Percentiles rank a stretch among this genome's conserved stretches.
phyloP scores from a whole-genome alignment of 2,329 filamentous ascomycete species.

The Trichoderma sp. region DNA sequence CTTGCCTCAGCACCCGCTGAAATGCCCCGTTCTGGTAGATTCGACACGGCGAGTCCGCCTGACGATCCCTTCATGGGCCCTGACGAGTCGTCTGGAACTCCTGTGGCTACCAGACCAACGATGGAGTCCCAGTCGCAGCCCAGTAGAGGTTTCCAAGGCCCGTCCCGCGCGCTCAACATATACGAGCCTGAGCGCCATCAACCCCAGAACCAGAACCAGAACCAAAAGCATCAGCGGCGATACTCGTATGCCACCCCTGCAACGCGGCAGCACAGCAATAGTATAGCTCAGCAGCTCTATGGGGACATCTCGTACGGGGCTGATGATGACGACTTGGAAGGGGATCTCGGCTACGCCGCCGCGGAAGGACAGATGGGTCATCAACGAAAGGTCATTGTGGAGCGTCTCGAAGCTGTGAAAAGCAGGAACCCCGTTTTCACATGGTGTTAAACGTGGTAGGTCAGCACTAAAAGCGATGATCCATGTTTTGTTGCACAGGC shows the following conservation, averaged over 20 bases:
- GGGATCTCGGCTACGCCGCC: constrained; percentile 90
- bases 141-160: constrained; percentile 42
- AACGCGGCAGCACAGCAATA: constrained; percentile 47
- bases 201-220: constrained; percentile 1
- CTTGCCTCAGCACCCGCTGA: constrained; percentile 61
- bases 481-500: neutral
- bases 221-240: constrained; percentile 46
- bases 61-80: constrained; percentile 43
- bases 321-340: constrained; percentile 77
- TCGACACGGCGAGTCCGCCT: constrained; percentile 59
- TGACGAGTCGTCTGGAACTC: constrained; percentile 31
- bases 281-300: constrained; percentile 54
- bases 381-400: constrained; percentile 91
- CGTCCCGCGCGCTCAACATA: constrained; percentile 42
- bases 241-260: constrained; percentile 54
- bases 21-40: constrained; percentile 72
- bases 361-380: constrained; percentile 92
- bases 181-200: constrained; percentile 46
- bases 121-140: constrained; percentile 20
- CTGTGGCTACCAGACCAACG: neutral
- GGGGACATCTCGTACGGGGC: constrained; percentile 37
- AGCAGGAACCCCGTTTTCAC: constrained; percentile 93
- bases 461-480: constrained; percentile 8
- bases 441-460: constrained; percentile 68
- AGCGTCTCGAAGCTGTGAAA: constrained; percentile 93